Evolutionary conservation across 441 rosid species (phyloP).

Genomic region (Gossypium davidsonii): DNA sequence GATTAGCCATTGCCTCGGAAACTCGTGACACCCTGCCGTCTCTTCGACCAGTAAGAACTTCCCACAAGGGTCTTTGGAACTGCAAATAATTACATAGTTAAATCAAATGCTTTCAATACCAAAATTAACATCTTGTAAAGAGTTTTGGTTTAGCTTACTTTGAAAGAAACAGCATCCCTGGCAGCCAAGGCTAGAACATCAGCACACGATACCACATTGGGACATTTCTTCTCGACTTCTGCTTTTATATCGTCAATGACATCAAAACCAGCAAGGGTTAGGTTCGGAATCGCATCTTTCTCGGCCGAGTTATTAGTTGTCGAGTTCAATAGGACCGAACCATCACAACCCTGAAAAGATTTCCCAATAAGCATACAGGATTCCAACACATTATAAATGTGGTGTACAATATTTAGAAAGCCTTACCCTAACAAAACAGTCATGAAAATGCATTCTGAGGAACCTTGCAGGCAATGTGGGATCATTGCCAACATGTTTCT

Average conservation of each 20-base stretch:
- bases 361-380: background rate
- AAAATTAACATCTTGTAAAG: background rate
- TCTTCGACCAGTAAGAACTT: slow-evolving; percentile 68
- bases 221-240: slow-evolving; percentile 45
- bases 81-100: background rate
- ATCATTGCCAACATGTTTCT: slow-evolving; percentile 20
- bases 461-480: slow-evolving; percentile 37
- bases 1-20: slow-evolving; percentile 27
- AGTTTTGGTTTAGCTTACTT: slow-evolving; percentile 28
- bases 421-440: slow-evolving; percentile 43
- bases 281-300: slow-evolving; percentile 48
- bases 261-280: slow-evolving; percentile 35
- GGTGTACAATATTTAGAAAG: background rate
- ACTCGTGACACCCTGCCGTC: slow-evolving; percentile 48
- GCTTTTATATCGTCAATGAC: slow-evolving; percentile 54
- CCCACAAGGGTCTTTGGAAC: slow-evolving; percentile 36
- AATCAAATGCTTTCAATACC: background rate
- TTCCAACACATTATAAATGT: background rate
- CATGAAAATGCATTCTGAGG: slow-evolving; percentile 51
- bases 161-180: slow-evolving; percentile 51
- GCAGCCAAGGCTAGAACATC: slow-evolving; percentile 53
- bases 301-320: slow-evolving; percentile 34
- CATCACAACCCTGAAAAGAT: slow-evolving; percentile 56
- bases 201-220: slow-evolving; percentile 62
- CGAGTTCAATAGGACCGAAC: slow-evolving; percentile 46